Evolutionary conservation across 768 basidiomycete genomes (phyloP), one percentile per base, ranked within the genome.

Genomic region (Lactarius evosmus): DNA sequence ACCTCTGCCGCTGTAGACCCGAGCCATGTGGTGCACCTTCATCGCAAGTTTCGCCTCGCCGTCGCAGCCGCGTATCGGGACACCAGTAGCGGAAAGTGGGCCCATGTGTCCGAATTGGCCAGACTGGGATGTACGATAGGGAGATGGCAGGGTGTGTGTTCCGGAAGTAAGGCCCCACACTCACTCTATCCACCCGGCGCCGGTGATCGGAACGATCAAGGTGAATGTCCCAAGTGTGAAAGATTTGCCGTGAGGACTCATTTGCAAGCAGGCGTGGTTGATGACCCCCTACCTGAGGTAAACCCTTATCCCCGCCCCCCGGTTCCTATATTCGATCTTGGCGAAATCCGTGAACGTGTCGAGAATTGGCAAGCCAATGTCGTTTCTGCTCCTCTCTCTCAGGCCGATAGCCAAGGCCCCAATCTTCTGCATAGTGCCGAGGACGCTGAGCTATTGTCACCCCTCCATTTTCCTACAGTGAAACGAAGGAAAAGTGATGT

Each of bases 81-180:
- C 22, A 56, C 64, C 14, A 65, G 64, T 30, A 56, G 50, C 29
- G 64, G 64, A 44, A 65, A 61, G 55, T 65, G 64, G 64, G 58
- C 25, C 29, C 64, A 65, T 57, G 64, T 65, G 4, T 65, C 54
- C 14, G 64, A 65, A 36, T n/a, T 65, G 33, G 64, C 64, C 32
- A 65, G 49, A 22, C 50, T 65, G 16, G 64, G 64, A 36, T 56
- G 64, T 19, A 65, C 64, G 14, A 65, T 59, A 30, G 64, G 64
- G 19, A 65, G 50, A 36, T 65, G 64, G 64, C 59, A 65, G 22
- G 60, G 64, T 55, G 32, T 61, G 30, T 60, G 64, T 34, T 65
- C 64, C n/a, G 64, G 59, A 44, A 61, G 36, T 41, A 65, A n/a
- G 36, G 55, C 49, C 32, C 40, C 49, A 2, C 33, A 29, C 29